Base-by-base conservation (phyloP, 2,329 filamentous ascomycete species). In the Colletotrichum eremochloae region DNA sequence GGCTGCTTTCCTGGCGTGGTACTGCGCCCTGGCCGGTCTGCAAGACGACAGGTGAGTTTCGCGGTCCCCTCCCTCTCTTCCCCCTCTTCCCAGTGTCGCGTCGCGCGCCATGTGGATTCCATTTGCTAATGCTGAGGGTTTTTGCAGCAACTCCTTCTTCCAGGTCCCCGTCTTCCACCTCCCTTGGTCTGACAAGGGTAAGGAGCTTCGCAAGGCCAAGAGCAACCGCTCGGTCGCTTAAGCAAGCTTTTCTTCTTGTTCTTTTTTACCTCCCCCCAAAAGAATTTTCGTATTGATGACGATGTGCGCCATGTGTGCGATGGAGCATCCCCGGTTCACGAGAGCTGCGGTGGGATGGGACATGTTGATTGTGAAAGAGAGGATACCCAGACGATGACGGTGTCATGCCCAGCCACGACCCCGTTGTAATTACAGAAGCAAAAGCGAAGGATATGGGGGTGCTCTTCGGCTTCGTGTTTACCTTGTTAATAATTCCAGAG, bases 141-240 rank as follows among this genome's bases (percentile, higher is more conserved):
- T 63, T 65, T 57, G 73, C 78, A 96, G 94, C 86, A 92, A 92
- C 84, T 91, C 89, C 38, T 97, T 97, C 91, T 96, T 97, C 87
- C 88, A 96, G 82, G 90, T 97, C 74, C 96, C 95, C 63, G 95
- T 98, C 75, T 92, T 93, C 78, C 95, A 97, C 87, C 97, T 98
- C 88, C 96, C 95, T 66, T 98, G 96, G 96, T 96, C 93, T 48
- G 92, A 93, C 78, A 93, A 92, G 84, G 93, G 90, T 65, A 89
- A 88, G 74, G 87, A 90, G 81, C 81, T 80, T 73, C 88, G 91
- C 73, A 80, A 79, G 72, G 77, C 78, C 74, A 86, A 92, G 86
- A 83, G 82, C 67, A 84, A 86, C 50, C 85, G 84, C 64, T 50
- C 69, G 2, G 36, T 52, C 29, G 71, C 58, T 24, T 73, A 63